Evolutionary conservation across 2,329 filamentous ascomycete species (phyloP).

Genomic region (Fusarium sambucinum): DNA sequence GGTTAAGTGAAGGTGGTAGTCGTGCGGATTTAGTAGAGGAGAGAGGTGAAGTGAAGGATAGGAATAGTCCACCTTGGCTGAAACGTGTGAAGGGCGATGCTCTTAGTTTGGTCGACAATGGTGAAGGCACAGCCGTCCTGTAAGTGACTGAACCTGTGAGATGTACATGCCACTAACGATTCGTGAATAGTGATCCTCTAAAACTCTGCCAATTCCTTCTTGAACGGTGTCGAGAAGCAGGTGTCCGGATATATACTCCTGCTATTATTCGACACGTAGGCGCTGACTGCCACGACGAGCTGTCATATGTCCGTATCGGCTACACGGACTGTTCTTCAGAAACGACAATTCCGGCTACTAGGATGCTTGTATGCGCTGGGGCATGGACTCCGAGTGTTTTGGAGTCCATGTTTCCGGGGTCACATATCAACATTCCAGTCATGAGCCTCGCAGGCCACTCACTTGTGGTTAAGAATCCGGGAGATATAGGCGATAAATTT

Average conservation of each 20-base stretch:
- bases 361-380: constrained; percentile 75
- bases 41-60: constrained; percentile 49
- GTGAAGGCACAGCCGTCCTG: constrained; percentile 73
- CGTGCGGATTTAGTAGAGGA: constrained; percentile 64
- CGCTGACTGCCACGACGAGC: constrained; percentile 61
- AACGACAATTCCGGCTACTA: constrained; percentile 70
- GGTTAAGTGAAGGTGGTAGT: constrained; percentile 74
- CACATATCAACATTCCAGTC: constrained; percentile 63
- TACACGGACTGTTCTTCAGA: constrained; percentile 59
- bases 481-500: constrained; percentile 61
- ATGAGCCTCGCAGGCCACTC: constrained; percentile 76
- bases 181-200: constrained; percentile 68
- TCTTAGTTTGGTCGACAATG: constrained; percentile 71
- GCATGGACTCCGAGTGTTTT: constrained; percentile 79
- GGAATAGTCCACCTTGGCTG: constrained; percentile 50
- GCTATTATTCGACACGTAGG: constrained; percentile 66
- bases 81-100: constrained; percentile 63
- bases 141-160: constrained; percentile 53
- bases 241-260: constrained; percentile 75
- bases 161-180: constrained; percentile 8
- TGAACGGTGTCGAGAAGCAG: constrained; percentile 65
- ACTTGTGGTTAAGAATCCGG: constrained; percentile 72
- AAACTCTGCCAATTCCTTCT: constrained; percentile 75
- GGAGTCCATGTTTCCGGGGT: constrained; percentile 69
- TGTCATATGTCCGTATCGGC: constrained; percentile 66